These are phyloP conservation scores for Speleostelium caveatum DNA, from an alignment of 78 protist species.

Conservation along the genomic window DNA sequence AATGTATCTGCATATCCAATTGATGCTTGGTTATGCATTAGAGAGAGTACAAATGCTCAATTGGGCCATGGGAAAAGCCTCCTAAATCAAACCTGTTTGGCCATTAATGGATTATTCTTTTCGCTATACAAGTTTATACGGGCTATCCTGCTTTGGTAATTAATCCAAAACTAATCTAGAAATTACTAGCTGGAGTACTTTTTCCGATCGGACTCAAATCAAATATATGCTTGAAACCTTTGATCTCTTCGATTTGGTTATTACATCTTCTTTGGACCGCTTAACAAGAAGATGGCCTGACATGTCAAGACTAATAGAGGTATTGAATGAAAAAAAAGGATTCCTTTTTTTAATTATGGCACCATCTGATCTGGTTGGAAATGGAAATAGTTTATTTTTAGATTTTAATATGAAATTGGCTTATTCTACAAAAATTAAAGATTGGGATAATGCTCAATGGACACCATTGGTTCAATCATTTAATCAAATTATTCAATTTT, in stretches of 20 bases:
- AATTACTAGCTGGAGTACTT: not conserved
- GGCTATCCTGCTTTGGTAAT: not conserved
- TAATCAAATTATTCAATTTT: not conserved
- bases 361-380: not conserved
- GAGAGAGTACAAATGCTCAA: constrained; percentile 6
- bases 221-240: not conserved
- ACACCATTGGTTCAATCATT: not conserved
- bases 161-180: not conserved
- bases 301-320: not conserved
- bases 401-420: not conserved
- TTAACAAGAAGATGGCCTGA: not conserved
- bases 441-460: not conserved
- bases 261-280: not conserved
- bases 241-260: not conserved
- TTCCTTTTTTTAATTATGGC: not conserved
- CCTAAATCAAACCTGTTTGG: not conserved
- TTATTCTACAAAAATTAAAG: not conserved
- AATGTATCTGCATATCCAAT: no score
- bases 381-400: not conserved
- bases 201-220: not conserved
- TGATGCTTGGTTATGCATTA: not conserved
- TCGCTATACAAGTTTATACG: not conserved
- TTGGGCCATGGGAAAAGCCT: not conserved
- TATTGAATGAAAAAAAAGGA: not conserved
- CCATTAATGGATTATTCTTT: not conserved